These are phyloP conservation scores for Cryphonectria radicalis DNA, from an alignment of 2,329 filamentous ascomycete species.

Conservation along the genomic window DNA sequence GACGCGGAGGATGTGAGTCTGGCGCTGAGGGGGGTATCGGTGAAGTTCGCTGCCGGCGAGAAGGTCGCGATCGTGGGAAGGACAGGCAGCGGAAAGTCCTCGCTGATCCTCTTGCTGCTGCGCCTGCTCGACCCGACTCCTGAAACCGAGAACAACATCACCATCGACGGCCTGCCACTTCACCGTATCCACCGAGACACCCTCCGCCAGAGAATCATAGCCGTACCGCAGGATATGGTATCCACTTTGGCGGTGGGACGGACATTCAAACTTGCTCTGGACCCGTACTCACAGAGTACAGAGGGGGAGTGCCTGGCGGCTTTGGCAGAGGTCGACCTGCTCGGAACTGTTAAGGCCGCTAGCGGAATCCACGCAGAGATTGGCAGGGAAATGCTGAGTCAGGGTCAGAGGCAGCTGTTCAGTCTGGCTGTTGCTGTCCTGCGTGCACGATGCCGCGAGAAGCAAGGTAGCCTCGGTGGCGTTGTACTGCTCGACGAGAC, in stretches of 20 bases:
- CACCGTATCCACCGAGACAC: slow-evolving; percentile 44
- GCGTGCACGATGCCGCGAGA: slow-evolving; percentile 29
- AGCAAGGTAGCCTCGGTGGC: slow-evolving; percentile 7
- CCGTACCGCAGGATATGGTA: slow-evolving; percentile 58
- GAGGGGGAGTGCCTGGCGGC: slow-evolving; percentile 41
- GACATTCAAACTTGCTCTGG: slow-evolving; percentile 48
- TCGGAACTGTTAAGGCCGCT: slow-evolving; percentile 37
- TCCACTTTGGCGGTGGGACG: slow-evolving; percentile 53
- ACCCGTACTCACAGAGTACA: slow-evolving; percentile 42
- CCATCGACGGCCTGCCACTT: slow-evolving; percentile 49
- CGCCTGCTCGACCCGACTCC: slow-evolving; percentile 46
- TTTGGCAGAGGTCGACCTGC: slow-evolving; percentile 43
- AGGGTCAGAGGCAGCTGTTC: slow-evolving; percentile 58
- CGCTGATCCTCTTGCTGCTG: slow-evolving; percentile 45
- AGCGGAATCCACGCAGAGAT: slow-evolving; percentile 46
- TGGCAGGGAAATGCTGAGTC: slow-evolving; percentile 53
- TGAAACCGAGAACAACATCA: slow-evolving; percentile 36
- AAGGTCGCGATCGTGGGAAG: slow-evolving; percentile 51
- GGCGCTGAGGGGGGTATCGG: slow-evolving; percentile 37
- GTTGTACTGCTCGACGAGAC: slow-evolving; percentile 28
- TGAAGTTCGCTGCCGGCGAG: slow-evolving; percentile 40
- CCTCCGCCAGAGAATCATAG: slow-evolving; percentile 53
- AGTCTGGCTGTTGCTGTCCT: slow-evolving; percentile 56
- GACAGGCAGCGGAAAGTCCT: slow-evolving; percentile 51
- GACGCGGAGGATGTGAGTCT: slow-evolving; percentile 17